These are phyloP conservation scores for Naegleria gruberi DNA, from an alignment of 208 protist genomes.

Conservation along the genomic window DNA sequence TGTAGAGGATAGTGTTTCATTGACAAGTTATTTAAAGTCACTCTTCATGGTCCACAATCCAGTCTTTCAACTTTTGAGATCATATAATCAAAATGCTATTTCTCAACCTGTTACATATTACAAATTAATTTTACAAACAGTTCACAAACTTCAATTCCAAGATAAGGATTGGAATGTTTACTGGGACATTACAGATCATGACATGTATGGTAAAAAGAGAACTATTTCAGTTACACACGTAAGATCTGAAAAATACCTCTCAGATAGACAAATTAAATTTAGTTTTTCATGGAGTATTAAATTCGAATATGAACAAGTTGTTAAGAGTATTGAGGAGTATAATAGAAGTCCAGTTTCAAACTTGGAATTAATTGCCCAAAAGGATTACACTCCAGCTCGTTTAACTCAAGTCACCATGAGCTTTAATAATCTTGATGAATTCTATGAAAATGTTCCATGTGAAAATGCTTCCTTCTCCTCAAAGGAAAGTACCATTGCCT, in stretches of 20 bases:
- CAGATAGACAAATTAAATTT: background rate
- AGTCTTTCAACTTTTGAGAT: background rate
- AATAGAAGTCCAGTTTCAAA: background rate
- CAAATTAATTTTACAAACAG: background rate
- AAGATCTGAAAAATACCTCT: background rate
- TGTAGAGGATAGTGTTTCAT: background rate
- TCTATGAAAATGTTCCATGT: background rate
- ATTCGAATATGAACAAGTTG: slow-evolving; percentile 3
- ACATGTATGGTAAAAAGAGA: background rate
- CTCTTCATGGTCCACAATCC: background rate
- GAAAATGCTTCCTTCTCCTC: background rate
- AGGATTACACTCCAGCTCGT: background rate
- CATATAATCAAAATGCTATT: background rate
- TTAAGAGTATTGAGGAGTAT: background rate
- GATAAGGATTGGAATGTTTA: background rate
- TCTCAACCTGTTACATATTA: background rate
- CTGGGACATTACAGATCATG: background rate
- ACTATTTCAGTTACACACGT: background rate
- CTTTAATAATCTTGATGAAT: background rate
- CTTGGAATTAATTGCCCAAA: background rate
- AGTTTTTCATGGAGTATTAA: background rate
- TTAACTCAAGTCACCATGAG: background rate
- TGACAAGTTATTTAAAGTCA: background rate
- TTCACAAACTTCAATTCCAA: background rate
- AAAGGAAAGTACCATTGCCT: background rate